Evolutionary conservation across 805 yeast species (phyloP), one percentile per base, ranked within the genome.

Genomic region (Tetrapisispora namnaoensis): DNA sequence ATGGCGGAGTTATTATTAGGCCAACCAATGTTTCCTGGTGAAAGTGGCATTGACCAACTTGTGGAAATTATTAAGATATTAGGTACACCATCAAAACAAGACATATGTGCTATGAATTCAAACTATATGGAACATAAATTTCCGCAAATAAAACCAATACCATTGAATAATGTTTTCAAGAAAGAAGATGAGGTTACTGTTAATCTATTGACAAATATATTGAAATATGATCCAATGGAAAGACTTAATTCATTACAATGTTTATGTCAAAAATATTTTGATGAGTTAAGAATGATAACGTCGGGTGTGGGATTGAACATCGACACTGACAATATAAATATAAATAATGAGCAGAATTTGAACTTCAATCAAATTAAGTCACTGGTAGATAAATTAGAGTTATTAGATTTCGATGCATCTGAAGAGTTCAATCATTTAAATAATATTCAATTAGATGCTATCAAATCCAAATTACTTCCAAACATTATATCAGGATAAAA

Each of bases 21-120:
- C 17, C 97, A 89, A 65, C 99, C 99, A 14, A 72, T 93, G 55
- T 93, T 93, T 70, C 99, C 99, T 13, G 99, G 99, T 42, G 98
- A 93, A 65, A 82, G 90, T 51, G 98, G 99, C 37, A 91, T 93
- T 51, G 99, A 93, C 66, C 99, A 93, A 68, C 77, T 91, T 59
- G 98, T 91, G 18, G 99, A 91, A 68, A 91, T 91, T 58, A 91
- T 91, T 66, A 93, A 93, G 69, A 86, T 91, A 24, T 74, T 93
- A 62, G 99, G 99, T 16, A 91, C 99, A 1, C 99, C 99, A 8
- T 75, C 95, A 17, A 80, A 85, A 50, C 96, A 89, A 44, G 96
- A 91, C 68, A 91, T 91, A 56, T 78, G 82, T 63, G 78, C 89
- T 52, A 93, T 91, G 99, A 91, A 91, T 68, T 95, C 96, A 46